These are phyloP conservation scores for Syzygium aromaticum DNA, from an alignment of 345 rosid genomes.

Conservation along the genomic window DNA sequence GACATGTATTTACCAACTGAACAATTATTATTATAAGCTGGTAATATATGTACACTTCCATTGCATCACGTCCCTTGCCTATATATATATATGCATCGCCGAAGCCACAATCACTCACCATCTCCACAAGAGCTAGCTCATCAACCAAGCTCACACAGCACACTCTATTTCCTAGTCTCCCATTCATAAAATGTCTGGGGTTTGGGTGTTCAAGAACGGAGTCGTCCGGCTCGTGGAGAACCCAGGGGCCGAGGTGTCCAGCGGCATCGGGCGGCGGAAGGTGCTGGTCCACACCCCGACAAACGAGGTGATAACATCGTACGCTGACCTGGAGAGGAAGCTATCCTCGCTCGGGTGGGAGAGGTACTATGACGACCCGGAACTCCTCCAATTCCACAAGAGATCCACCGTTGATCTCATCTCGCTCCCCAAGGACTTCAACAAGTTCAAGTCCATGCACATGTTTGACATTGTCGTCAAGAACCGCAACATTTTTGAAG, in stretches of 20 bases:
- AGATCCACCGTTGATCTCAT: slow-evolving; percentile 57
- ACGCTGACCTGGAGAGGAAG: slow-evolving; percentile 46
- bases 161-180: background rate
- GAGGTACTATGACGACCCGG: slow-evolving; percentile 51
- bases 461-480: slow-evolving; percentile 90
- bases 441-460: slow-evolving; percentile 59
- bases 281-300: slow-evolving; percentile 37
- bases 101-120: background rate
- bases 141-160: background rate
- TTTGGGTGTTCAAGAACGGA: slow-evolving; percentile 74
- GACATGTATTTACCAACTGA: background rate
- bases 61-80: background rate
- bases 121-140: background rate
- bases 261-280: slow-evolving; percentile 23
- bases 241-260: slow-evolving; percentile 32
- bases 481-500: slow-evolving; percentile 68
- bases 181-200: slow-evolving; percentile 52
- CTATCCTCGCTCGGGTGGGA: slow-evolving; percentile 75
- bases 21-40: background rate
- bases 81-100: background rate
- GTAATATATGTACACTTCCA: background rate
- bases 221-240: slow-evolving; percentile 56
- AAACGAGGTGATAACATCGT: slow-evolving; percentile 58
- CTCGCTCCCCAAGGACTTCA: slow-evolving; percentile 75
- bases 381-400: slow-evolving; percentile 74